These are phyloP conservation scores for Sporisorium scitamineum DNA, from an alignment of 1,284 basidiomycete genomes.

Conservation along the genomic window DNA sequence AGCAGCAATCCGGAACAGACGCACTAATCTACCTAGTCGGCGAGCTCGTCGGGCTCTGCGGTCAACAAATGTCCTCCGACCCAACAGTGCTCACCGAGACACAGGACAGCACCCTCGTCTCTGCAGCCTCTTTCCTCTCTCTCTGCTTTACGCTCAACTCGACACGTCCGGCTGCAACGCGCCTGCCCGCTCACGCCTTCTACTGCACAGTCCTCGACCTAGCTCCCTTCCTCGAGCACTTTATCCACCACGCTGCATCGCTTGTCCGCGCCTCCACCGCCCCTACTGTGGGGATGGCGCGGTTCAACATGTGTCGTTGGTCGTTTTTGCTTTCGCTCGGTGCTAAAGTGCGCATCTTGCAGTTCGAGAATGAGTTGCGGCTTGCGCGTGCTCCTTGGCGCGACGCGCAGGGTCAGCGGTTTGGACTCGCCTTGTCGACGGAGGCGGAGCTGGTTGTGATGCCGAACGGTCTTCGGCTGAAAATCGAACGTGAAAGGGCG, in stretches of 20 bases:
- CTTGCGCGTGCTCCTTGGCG: not conserved
- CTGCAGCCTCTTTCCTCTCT: conserved; percentile 22
- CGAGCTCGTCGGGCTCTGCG: conserved; percentile 43
- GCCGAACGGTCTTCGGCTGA: conserved; percentile 23
- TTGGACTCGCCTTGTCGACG: not conserved
- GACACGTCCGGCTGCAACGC: conserved; percentile 2
- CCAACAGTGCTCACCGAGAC: conserved; percentile 33
- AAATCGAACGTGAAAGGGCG: conserved; percentile 17
- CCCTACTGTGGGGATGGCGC: conserved; percentile 8
- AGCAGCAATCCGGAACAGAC: not conserved
- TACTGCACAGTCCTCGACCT: conserved; percentile 48
- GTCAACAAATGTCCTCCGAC: conserved; percentile 40
- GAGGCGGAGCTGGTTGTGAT: conserved; percentile 25
- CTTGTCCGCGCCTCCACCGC: conserved; percentile 4
- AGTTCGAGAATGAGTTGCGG: conserved; percentile 51
- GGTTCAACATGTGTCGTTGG: conserved; percentile 34
- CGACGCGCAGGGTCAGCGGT: not conserved
- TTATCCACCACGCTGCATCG: conserved; percentile 28
- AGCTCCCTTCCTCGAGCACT: conserved; percentile 47
- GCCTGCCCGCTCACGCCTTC: conserved; percentile 28
- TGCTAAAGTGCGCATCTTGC: conserved; percentile 51
- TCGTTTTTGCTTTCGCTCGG: conserved; percentile 51
- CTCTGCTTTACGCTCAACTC: conserved; percentile 29
- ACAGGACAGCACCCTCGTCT: conserved; percentile 29
- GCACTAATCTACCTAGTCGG: conserved; percentile 12